Evolutionary conservation across 805 yeast species (phyloP).

Genomic region (Candida pseudoglaebosa): DNA sequence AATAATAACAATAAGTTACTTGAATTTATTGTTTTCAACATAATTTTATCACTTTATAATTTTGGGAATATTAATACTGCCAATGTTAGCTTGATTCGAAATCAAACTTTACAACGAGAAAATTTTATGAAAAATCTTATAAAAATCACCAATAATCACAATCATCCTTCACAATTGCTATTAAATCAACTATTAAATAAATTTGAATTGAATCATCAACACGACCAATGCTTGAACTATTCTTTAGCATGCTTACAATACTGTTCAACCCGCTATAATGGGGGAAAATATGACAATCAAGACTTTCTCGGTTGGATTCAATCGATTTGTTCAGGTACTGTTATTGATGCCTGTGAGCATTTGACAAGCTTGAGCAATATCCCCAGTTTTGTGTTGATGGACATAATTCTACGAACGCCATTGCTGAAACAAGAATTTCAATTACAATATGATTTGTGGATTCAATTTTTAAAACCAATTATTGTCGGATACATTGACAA

Average conservation of each 20-base stretch:
- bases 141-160: neutral
- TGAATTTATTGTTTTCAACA: constrained; percentile 15
- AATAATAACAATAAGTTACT: constrained; percentile 8
- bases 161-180: neutral
- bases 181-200: neutral
- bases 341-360: constrained; percentile 29
- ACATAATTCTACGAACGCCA: constrained; percentile 37
- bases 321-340: constrained; percentile 26
- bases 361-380: constrained; percentile 24
- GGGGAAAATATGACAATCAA: neutral
- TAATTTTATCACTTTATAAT: constrained; percentile 9
- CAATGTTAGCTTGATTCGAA: neutral
- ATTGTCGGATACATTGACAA: constrained; percentile 18
- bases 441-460: constrained; percentile 37
- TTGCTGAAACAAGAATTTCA: constrained; percentile 24
- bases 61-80: neutral
- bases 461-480: constrained; percentile 20
- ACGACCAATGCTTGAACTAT: neutral
- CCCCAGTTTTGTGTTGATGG: constrained; percentile 38
- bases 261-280: neutral
- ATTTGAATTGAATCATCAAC: neutral
- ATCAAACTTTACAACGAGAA: neutral
- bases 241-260: neutral
- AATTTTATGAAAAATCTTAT: neutral
- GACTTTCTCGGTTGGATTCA: constrained; percentile 26